Percentiles rank a stretch among this genome's conserved stretches.
Conservation (phyloP, 1,284 basidiomycete genomes). For the Microbotryum silenes-acaulis region DNA sequence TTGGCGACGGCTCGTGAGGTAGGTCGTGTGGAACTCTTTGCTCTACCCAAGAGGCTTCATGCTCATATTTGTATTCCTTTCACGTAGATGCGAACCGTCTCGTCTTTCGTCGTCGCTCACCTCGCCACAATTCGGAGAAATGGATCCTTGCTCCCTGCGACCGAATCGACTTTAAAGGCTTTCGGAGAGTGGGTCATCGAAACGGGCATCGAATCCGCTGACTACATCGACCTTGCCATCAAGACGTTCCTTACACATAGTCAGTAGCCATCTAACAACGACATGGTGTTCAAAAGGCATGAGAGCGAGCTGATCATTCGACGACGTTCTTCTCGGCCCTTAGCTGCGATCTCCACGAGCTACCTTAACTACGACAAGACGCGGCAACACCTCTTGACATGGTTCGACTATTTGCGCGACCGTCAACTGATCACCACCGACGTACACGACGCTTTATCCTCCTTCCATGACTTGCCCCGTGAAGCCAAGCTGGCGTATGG, state of each 20-base stretch:
- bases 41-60: too few species aligned
- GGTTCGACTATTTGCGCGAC: conserved; percentile 25
- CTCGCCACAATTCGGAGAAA: too few species aligned
- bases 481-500: not conserved
- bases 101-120: too few species aligned
- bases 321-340: not conserved
- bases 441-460: not conserved
- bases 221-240: not conserved
- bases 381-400: conserved; percentile 1
- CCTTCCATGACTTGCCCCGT: not conserved
- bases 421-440: conserved; percentile 7
- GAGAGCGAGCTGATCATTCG: not conserved
- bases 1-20: too few species aligned
- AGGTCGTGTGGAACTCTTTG: too few species aligned
- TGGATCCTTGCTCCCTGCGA: too few species aligned
- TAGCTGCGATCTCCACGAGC: not conserved
- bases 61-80: too few species aligned
- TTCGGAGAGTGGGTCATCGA: too few species aligned
- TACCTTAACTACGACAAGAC: not conserved
- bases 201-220: conserved; percentile 5
- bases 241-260: not conserved
- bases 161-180: too few species aligned
- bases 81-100: too few species aligned
- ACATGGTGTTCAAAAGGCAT: not conserved
- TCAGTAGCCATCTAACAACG: not conserved